Base-by-base conservation (phyloP, 352 stramenopile species). In the Phytophthora colocasiae region DNA sequence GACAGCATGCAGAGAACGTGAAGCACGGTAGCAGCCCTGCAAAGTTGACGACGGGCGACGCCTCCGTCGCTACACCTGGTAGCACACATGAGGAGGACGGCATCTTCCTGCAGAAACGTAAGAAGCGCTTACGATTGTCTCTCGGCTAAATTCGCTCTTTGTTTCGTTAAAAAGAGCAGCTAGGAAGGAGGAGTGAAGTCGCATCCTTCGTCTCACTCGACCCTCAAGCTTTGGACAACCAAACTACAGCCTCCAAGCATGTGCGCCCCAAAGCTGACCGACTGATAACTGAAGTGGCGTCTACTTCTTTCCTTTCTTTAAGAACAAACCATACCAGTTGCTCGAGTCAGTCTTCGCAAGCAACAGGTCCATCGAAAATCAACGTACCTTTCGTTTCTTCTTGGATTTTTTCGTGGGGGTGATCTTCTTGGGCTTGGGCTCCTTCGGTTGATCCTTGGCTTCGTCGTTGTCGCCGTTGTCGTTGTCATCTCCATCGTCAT, bases 301-400 rank as follows among this genome's bases (percentile, higher is more conserved):
- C 46, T 79, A 83, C 63, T 80, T 83, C 59, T 64, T 83, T 57
- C 75, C 71, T 79, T 83, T 83, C 71, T 83, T 50, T 48, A 68
- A 44, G 4, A 40, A 39, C 29, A 43, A 22, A 71, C 38, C 22
- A 24, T 50, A 52, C 47, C 51, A 51, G 29, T 62, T 44, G 32
- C 6, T 56, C 54, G 45, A 63, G 45, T 59, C 19, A 55, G 15
- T 17, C 24, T 31, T 67, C 44, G 22, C 43, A 48, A 38, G 27
- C 43, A 51, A 57, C 47, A 49, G 53, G 40, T 55, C n/a, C 39
- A 52, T 43, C 40, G 22, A 47, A 27, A 44, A 45, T 19, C 46
- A 61, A 51, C 70, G 27, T 51, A 85, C 77, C 74, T 89, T 89
- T 81, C 84, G 85, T 78, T 91, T 91, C 65, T 86, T 87, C 66